These are phyloP conservation scores for Sicyos edulis DNA, from an alignment of 306 rosid genomes.

Conservation along the genomic window DNA sequence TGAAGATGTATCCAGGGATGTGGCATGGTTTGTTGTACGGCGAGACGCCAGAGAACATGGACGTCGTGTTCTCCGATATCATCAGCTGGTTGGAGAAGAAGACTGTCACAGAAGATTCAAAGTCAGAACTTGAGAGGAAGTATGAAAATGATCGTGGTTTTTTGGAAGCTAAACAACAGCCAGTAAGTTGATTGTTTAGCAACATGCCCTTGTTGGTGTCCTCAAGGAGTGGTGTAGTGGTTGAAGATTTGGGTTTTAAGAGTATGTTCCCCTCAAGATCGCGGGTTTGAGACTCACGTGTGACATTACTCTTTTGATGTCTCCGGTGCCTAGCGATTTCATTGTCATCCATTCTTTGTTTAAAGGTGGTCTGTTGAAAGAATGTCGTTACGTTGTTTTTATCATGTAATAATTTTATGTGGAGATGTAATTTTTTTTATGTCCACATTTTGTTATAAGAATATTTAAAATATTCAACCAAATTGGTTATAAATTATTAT, in stretches of 20 bases:
- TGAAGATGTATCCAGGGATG: conserved; percentile 69
- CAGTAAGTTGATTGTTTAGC: not conserved
- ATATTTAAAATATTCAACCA: conserved; percentile 40
- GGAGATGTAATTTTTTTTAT: no score
- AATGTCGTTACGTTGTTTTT: no score
- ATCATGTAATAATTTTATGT: no score
- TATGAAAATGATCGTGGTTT: conserved; percentile 35
- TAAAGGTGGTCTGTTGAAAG: conserved; percentile 16
- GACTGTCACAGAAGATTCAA: conserved; percentile 12
- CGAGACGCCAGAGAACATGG: conserved; percentile 58
- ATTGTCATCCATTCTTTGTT: conserved; percentile 21
- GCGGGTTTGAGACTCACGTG: no score
- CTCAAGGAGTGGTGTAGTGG: no score
- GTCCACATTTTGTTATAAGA: no score
- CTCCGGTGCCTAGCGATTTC: no score
- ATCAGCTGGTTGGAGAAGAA: conserved; percentile 52
- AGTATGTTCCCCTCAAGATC: no score
- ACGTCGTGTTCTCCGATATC: conserved; percentile 60
- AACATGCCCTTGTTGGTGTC: no score
- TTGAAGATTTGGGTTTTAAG: no score
- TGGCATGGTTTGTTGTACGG: conserved; percentile 91
- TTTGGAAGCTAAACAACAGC: not conserved
- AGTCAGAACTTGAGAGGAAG: conserved; percentile 59
- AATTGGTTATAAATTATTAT: no score
- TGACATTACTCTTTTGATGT: no score